Evolutionary conservation across 805 yeast genomes (phyloP), one percentile per base, ranked within the genome.

Genomic region (Candida khao-thaluensis): DNA sequence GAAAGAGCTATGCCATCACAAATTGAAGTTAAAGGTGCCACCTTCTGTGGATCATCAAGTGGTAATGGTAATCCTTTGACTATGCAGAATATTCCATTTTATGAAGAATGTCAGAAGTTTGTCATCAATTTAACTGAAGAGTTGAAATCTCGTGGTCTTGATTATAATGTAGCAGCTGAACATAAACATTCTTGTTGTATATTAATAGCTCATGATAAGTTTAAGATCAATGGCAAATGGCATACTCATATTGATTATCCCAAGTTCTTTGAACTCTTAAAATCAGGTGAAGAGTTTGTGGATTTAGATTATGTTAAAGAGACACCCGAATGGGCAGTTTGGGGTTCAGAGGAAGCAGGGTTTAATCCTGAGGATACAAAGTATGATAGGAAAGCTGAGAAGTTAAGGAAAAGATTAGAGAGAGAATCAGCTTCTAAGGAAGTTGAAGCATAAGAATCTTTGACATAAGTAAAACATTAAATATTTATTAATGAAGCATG

Each of bases 171-270:
- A 42, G 96, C 96, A 8, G 95, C 96, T 0, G 96, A 90, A 60
- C 97, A 89, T 59, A 95, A 96, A 0, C 97, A 89, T 58, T 84
- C 95, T 2, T 90, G 96, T 64, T 90, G 96, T 66, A 83, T 90
- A 14, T 69, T 89, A 48, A 77, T 90, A 51, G 96, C 95, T 0
- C 83, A 82, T 48, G 70, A 69, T 27, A 78, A 80, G 52, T 89
- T 88, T 70, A 70, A 77, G 46, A 79, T 81, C 42, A 62, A 83
- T 54, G 82, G 75, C 23, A 77, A 73, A 48, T 89, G 97, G 97
- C 74, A 78, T 59, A 89, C 97, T 1, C 96, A 89, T 57, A 89
- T 89, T 39, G 84, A 89, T 60, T 90, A 89, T 57, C 74, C 77
- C 3, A 78, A 67, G 44, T 89, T 83, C 58, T 90, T 89, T 53